These are phyloP conservation scores for Cercophora newfieldiana DNA, from an alignment of 495 filamentous ascomycete genomes.

Conservation along the genomic window DNA sequence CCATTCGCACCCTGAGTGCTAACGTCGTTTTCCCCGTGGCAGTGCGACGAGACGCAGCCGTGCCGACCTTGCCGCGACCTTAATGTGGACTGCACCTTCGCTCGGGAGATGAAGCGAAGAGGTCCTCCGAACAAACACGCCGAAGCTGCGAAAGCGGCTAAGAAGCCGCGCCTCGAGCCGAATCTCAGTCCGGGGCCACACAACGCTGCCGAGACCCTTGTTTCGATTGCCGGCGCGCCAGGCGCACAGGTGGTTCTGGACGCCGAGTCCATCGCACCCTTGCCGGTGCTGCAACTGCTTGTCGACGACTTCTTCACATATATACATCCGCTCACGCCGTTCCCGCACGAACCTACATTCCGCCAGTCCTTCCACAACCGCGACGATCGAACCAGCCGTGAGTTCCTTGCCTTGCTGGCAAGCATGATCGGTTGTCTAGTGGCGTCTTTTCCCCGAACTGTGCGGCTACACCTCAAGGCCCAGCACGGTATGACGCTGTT, in stretches of 20 bases:
- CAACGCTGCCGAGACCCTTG: slow-evolving; percentile 50
- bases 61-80: slow-evolving; percentile 78
- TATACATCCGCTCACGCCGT: slow-evolving; percentile 81
- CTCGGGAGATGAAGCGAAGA: slow-evolving; percentile 72
- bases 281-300: slow-evolving; percentile 63
- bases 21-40: slow-evolving; percentile 14
- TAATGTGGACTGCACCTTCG: slow-evolving; percentile 81
- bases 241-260: slow-evolving; percentile 38
- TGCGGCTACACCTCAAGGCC: slow-evolving; percentile 66
- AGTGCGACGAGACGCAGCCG: slow-evolving; percentile 82
- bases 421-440: slow-evolving; percentile 78
- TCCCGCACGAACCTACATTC: slow-evolving; percentile 87
- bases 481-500: slow-evolving; percentile 57
- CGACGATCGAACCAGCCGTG: slow-evolving; percentile 66
- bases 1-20: slow-evolving; percentile 11
- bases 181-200: slow-evolving; percentile 39
- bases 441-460: slow-evolving; percentile 79
- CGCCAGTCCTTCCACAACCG: slow-evolving; percentile 66
- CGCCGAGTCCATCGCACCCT: slow-evolving; percentile 74
- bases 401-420: slow-evolving; percentile 74
- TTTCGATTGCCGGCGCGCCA: slow-evolving; percentile 38
- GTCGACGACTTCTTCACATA: slow-evolving; percentile 90
- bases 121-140: slow-evolving; percentile 86
- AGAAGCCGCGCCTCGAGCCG: slow-evolving; percentile 60
- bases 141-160: slow-evolving; percentile 64